Evolutionary conservation across 257 asterid species (phyloP), one percentile per base, ranked within the genome.

Genomic region (Petrea volubilis): DNA sequence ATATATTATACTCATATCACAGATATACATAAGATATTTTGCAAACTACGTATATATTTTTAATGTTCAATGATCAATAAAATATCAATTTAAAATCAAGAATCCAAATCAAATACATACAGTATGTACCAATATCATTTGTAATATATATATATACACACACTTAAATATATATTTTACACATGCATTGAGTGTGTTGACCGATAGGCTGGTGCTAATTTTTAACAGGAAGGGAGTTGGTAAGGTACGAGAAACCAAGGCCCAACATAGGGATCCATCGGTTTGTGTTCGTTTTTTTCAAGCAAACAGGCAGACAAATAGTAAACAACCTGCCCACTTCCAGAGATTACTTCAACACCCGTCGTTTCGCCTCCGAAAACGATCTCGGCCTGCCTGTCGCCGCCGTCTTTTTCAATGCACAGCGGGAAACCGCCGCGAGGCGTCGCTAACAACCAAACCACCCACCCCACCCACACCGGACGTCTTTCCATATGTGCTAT

Each of bases 191-290:
- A 7, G 21, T 49, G 17, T 4, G 5, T 49, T 49, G 17, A 2
- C 3, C 9, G 7, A 6, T 46, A 3, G 1, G 1, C 1, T n/a
- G 2, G 9, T 0, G 9, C 0, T 7, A 3, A 7, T 7, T 6
- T 40, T 17, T 17, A 47, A 51, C 81, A 92, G 97, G 97, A 47
- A 78, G 76, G 56, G 93, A 87, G 64, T 33, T 85, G 80, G 84
- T 81, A 34, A 78, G 80, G 43, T 92, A 92, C 28, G 96, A 92
- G 75, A 83, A 65, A 3, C 96, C 96, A 8, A 75, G 86, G 86
- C 96, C 98, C 0, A 81, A 80, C 71, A 86, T 92, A 47, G 98
- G 96, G 20, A 92, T 92, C 9, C 98, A 92, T 73, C 83, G 98
- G 81, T 92, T 90, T 71, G 91, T 92, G 63, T 85, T 87, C 57